These are phyloP conservation scores for Metschnikowia peoriensis DNA, from an alignment of 805 yeast species.

Conservation along the genomic window DNA sequence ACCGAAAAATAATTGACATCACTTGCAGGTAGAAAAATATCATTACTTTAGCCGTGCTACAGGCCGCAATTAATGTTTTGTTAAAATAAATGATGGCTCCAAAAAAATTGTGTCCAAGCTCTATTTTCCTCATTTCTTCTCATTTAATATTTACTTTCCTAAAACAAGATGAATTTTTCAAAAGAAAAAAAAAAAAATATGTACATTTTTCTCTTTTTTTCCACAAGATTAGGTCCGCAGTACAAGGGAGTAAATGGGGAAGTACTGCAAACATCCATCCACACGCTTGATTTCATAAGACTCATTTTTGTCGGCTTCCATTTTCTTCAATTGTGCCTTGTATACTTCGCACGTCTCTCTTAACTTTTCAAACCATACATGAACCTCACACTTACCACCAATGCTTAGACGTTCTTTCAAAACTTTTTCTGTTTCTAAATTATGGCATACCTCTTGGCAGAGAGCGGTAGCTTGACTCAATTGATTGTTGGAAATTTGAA, in stretches of 20 bases:
- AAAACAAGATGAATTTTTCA: no score
- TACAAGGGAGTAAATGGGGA: constrained; percentile 13
- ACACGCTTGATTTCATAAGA: constrained; percentile 3
- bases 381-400: constrained; percentile 5
- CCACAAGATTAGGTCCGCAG: background rate
- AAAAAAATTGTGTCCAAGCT: no score
- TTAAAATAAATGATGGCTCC: no score
- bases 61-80: no score
- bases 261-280: constrained; percentile 10
- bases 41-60: no score
- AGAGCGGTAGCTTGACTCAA: constrained; percentile 4
- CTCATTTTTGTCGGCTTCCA: background rate
- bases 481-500: background rate
- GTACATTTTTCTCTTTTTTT: no score
- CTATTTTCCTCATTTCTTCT: no score
- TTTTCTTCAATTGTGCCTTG: constrained; percentile 4
- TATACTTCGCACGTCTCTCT: constrained; percentile 15
- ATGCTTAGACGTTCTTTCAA: constrained; percentile 4
- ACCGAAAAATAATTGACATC: no score
- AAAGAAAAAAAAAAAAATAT: no score
- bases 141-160: no score
- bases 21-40: no score
- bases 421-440: constrained; percentile 7
- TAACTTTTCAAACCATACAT: constrained; percentile 10
- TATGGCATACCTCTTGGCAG: constrained; percentile 6